phyloP scores from a whole-genome alignment of 495 filamentous ascomycete species.

The Oidiodendron maius region DNA sequence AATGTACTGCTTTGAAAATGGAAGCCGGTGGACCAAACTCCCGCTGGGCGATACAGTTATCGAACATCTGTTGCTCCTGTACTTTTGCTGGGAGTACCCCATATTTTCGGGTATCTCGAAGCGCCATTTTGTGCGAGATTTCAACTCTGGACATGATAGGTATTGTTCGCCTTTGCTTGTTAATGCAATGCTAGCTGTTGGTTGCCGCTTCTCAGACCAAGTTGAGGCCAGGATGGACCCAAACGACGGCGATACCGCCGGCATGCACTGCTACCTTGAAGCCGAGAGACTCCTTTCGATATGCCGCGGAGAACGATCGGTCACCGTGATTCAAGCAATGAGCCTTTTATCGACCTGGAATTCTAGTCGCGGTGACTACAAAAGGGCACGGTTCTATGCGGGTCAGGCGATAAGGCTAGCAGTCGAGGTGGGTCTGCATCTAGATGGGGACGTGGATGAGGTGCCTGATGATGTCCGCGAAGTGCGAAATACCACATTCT shows the following conservation, averaged over 20 bases:
- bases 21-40: background rate
- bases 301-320: too few species aligned
- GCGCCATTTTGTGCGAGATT: background rate
- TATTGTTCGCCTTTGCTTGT: background rate
- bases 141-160: background rate
- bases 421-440: slow-evolving; percentile 58
- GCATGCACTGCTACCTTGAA: too few species aligned
- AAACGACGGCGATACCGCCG: too few species aligned
- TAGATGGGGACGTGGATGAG: slow-evolving; percentile 20
- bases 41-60: background rate
- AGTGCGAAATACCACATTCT: slow-evolving; percentile 60
- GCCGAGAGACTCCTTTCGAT: too few species aligned
- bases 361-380: slow-evolving; percentile 53
- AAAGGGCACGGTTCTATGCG: slow-evolving; percentile 58
- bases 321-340: slow-evolving; percentile 72
- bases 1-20: background rate
- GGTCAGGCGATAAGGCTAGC: slow-evolving; percentile 58
- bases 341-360: slow-evolving; percentile 63
- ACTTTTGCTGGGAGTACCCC: background rate
- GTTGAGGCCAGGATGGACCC: too few species aligned
- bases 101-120: background rate
- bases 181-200: background rate
- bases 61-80: background rate
- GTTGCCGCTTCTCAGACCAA: background rate
- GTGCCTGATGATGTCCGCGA: slow-evolving; percentile 30